These are phyloP conservation scores for Solanum hybrid DNA, from an alignment of 305 asterid genomes.

Conservation along the genomic window DNA sequence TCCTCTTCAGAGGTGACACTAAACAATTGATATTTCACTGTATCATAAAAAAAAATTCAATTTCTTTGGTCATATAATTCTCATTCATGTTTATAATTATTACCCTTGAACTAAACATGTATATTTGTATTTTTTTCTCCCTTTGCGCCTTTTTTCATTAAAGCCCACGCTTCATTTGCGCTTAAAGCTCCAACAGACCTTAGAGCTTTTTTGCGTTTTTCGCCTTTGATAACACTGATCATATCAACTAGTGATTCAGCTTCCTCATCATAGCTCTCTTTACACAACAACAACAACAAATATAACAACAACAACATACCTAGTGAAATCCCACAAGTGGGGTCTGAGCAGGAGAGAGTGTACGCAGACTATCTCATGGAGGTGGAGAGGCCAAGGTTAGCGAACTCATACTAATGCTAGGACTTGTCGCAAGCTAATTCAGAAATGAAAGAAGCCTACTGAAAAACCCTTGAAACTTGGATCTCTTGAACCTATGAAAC, in stretches of 20 bases:
- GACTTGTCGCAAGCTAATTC: not conserved
- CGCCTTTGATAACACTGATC: not conserved
- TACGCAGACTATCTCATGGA: not conserved
- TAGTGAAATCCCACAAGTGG: not conserved
- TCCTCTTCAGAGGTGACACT: no score
- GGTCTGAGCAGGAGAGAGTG: not conserved
- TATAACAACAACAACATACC: not conserved
- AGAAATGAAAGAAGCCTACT: not conserved
- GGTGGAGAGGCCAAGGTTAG: not conserved
- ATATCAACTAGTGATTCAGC: not conserved
- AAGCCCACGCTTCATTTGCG: no score
- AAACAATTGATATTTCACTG: no score
- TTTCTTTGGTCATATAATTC: no score
- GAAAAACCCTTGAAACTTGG: not conserved
- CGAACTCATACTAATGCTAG: not conserved
- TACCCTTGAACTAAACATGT: no score
- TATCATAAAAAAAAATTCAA: no score
- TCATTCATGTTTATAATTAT: no score
- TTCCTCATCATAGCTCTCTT: not conserved
- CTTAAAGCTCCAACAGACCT: no score
- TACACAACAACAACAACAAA: not conserved
- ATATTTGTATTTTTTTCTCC: no score
- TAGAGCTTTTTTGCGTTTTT: no score
- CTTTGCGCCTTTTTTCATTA: no score
- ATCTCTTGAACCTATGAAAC: not conserved